A percentile compares a stretch with the other conserved stretches of the same genome.
phyloP scores from a whole-genome alignment of 2,329 filamentous ascomycete genomes.

The Bertia moriformis region DNA sequence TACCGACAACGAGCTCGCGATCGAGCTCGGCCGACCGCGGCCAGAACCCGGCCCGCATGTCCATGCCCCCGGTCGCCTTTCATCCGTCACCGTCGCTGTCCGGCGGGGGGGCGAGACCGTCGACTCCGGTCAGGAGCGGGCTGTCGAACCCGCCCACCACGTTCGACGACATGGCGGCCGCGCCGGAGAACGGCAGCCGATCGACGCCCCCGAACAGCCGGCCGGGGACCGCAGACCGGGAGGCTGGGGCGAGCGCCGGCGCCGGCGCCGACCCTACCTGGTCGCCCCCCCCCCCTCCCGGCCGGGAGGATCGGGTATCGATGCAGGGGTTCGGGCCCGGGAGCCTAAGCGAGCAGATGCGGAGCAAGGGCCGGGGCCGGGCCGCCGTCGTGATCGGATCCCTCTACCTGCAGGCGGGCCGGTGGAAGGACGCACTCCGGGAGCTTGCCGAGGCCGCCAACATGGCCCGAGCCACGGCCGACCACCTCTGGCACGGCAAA shows the following conservation, averaged over 20 bases:
- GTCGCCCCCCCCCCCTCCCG: too few relatives aligned
- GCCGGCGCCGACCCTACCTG: slow-evolving; percentile 24
- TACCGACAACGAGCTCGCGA: slow-evolving; percentile 28
- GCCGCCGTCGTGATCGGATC: slow-evolving; percentile 69
- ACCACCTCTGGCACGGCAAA: slow-evolving; percentile 96
- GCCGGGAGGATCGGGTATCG: slow-evolving; percentile 39
- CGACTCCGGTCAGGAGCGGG: slow-evolving; percentile 28
- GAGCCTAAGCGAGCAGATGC: slow-evolving; percentile 61
- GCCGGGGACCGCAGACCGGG: slow-evolving; percentile 8
- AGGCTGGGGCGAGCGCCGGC: slow-evolving; percentile 14
- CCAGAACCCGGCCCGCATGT: slow-evolving; percentile 58
- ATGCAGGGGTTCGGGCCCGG: slow-evolving; percentile 60
- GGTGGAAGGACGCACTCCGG: slow-evolving; percentile 76
- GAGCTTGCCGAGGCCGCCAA: slow-evolving; percentile 70
- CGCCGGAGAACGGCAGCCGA: neutral
- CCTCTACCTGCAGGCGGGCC: slow-evolving; percentile 74
- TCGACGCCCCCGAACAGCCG: neutral
- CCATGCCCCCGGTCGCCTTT: slow-evolving; percentile 61
- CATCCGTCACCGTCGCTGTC: slow-evolving; percentile 26
- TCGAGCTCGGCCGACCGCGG: slow-evolving; percentile 41
- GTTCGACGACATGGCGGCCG: slow-evolving; percentile 25
- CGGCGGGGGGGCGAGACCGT: slow-evolving; percentile 28
- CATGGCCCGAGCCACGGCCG: slow-evolving; percentile 64
- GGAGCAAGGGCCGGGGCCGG: slow-evolving; percentile 68
- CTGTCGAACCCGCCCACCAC: slow-evolving; percentile 27